Evolutionary conservation across 2,329 filamentous ascomycete species (phyloP).

Genomic region (Fusarium liriodendri): DNA sequence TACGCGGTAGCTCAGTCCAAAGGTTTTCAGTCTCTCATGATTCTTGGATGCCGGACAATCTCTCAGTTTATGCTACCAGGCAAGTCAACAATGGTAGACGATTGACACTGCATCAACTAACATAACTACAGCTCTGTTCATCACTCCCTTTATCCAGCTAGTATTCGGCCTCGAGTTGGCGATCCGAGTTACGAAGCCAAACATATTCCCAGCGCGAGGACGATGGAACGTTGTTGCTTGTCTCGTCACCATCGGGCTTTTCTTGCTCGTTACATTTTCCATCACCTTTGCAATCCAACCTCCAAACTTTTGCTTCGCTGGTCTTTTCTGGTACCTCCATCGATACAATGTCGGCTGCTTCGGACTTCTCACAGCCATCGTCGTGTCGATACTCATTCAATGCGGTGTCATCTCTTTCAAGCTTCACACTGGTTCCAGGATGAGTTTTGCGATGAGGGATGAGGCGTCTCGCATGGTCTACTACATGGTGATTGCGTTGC

Average conservation of each 20-base stretch:
- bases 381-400: constrained; percentile 61
- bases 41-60: constrained; percentile 62
- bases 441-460: constrained; percentile 70
- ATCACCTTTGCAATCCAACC: constrained; percentile 67
- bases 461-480: constrained; percentile 77
- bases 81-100: constrained; percentile 46
- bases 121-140: constrained; percentile 63
- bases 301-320: constrained; percentile 72
- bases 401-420: constrained; percentile 67
- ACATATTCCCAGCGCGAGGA: constrained; percentile 67
- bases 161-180: constrained; percentile 73
- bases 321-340: constrained; percentile 74
- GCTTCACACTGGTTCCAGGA: constrained; percentile 63
- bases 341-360: constrained; percentile 70
- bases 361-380: constrained; percentile 62
- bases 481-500: constrained; percentile 68
- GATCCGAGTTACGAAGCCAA: constrained; percentile 63
- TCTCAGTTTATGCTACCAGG: constrained; percentile 71
- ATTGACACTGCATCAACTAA: constrained; percentile 37
- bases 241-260: constrained; percentile 60
- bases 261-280: constrained; percentile 67
- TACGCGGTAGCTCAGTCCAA: constrained; percentile 68
- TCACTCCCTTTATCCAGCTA: constrained; percentile 73
- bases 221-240: constrained; percentile 72
- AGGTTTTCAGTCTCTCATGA: constrained; percentile 63